Evolutionary conservation across 2,329 filamentous ascomycete species (phyloP), one percentile per base, ranked within the genome.

Genomic region (Cercospora beticola): DNA sequence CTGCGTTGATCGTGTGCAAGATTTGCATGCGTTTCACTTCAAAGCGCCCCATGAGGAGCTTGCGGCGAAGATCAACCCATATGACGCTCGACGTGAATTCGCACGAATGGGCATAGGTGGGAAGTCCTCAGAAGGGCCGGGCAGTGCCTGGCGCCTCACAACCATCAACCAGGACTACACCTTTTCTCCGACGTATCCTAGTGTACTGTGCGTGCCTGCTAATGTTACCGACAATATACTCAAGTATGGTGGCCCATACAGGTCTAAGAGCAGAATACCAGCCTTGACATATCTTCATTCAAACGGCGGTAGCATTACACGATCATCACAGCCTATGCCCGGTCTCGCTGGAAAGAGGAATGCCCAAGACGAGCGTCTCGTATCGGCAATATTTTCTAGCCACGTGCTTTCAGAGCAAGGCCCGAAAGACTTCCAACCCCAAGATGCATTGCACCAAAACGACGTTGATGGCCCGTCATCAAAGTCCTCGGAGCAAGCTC

Each of bases 221-320:
- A 88, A 87, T 68, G 97, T 99, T 73, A 98, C 94, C n/a, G 95
- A 99, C 80, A 97, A 95, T 76, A 93, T 94, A 59, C 87, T 99
- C 61, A 97, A 97, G 77, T 97, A 99, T 78, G 95, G 94, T 28
- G 91, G 90, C 68, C 88, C 89, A 70, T 98, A 97, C 81, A 91
- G 95, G 62, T 98, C 95, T 0, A 88, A 94, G 68, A 89, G 90
- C 71, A 90, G 95, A 69, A 94, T 99, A 79, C 95, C 95, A 1
- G 91, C 90, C 3, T 83, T 99, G 46, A 93, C 93, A 23, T 99
- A 99, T 79, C 88, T 97, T n/a, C 95, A 99, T 79, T 86, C 97
- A 75, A 99, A 98, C 79, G 97, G 97, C 78, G 98, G 95, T 80
- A 95, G 94, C 26, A 97, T 99, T 72, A 97, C 94, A 1, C 87